Evolutionary conservation across 2,329 filamentous ascomycete genomes (phyloP).

Genomic region (Aspergillus persii): DNA sequence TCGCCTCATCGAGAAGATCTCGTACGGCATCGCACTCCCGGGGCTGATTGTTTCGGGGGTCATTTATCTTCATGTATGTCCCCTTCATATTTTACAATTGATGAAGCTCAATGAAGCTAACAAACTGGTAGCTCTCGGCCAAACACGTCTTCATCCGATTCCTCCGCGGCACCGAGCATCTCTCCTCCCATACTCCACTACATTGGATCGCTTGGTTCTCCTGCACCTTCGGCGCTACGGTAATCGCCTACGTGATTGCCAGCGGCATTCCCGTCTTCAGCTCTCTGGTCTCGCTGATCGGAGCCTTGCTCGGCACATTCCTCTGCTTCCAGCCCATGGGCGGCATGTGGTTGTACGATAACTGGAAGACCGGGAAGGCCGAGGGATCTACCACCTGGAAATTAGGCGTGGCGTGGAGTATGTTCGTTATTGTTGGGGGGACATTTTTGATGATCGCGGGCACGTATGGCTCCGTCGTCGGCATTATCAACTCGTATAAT

Average conservation of each 20-base stretch:
- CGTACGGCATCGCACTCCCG: conserved; percentile 37
- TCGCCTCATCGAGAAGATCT: conserved; percentile 39
- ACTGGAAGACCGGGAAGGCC: background rate
- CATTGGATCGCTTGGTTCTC: background rate
- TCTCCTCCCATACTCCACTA: background rate
- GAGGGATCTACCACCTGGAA: background rate
- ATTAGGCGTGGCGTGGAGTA: background rate
- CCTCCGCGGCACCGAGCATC: background rate
- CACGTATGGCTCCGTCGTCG: background rate
- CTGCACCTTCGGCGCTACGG: background rate
- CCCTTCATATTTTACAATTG: background rate
- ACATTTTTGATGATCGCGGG: background rate
- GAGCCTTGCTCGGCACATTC: background rate
- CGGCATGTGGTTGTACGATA: background rate
- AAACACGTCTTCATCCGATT: background rate
- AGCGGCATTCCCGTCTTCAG: background rate
- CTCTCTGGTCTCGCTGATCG: background rate
- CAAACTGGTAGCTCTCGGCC: background rate
- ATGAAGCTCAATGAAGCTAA: too few species aligned
- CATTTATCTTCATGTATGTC: conserved; percentile 15
- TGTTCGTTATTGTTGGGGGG: background rate
- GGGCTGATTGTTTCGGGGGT: conserved; percentile 24
- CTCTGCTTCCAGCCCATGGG: background rate
- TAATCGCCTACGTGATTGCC: background rate
- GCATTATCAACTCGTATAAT: background rate